phyloP scores from a whole-genome alignment of 805 yeast species.

The Schwanniomyces polymorphus region DNA sequence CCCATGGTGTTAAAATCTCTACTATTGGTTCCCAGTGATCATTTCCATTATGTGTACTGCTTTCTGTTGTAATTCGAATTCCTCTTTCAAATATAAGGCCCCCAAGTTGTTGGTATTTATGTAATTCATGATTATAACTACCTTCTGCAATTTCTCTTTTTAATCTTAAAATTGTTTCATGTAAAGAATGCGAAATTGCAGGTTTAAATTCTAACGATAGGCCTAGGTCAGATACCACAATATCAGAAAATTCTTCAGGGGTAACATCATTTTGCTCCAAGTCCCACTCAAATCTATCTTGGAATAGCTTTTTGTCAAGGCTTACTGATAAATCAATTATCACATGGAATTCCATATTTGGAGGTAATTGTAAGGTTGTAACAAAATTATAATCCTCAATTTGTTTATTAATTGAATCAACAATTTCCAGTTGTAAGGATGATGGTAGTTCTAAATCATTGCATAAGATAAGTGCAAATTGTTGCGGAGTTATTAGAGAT shows the following conservation, averaged over 20 bases:
- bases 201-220: slow-evolving; percentile 82
- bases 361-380: slow-evolving; percentile 65
- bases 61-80: slow-evolving; percentile 50
- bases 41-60: slow-evolving; percentile 74
- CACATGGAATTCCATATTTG: slow-evolving; percentile 60
- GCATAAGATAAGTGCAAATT: slow-evolving; percentile 72
- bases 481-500: slow-evolving; percentile 65
- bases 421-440: slow-evolving; percentile 60
- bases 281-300: slow-evolving; percentile 96
- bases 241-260: slow-evolving; percentile 82
- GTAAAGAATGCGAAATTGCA: slow-evolving; percentile 83
- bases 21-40: slow-evolving; percentile 86
- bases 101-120: slow-evolving; percentile 41
- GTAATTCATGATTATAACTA: slow-evolving; percentile 39
- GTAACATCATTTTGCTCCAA: slow-evolving; percentile 52
- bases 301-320: slow-evolving; percentile 78
- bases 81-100: slow-evolving; percentile 46
- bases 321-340: slow-evolving; percentile 80
- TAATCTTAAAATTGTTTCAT: slow-evolving; percentile 73
- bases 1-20: slow-evolving; percentile 85
- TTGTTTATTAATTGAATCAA: slow-evolving; percentile 74
- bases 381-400: slow-evolving; percentile 71
- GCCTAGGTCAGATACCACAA: slow-evolving; percentile 83
- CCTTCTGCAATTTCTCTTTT: slow-evolving; percentile 81
- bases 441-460: slow-evolving; percentile 81